Percentiles rank a stretch among this genome's conserved stretches.
Conservation (phyloP, 805 yeast genomes). For the Candida peoriensis region DNA sequence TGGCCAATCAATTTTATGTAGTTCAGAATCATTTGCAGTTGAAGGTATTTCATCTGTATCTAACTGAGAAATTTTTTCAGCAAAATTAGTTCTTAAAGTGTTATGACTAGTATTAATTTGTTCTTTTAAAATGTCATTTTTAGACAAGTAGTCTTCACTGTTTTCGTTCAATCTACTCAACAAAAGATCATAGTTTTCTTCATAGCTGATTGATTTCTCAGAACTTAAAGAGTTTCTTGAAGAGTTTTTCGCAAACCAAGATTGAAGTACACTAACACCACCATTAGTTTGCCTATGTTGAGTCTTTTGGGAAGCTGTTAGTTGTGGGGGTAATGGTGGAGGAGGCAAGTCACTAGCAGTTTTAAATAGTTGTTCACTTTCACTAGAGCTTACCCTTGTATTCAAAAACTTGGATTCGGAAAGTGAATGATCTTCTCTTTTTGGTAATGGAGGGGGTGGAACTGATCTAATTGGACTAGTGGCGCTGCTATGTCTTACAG, state of each 20-base stretch:
- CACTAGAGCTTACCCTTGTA: too few relatives aligned
- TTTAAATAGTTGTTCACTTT: too few relatives aligned
- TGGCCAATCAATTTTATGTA: slow-evolving; percentile 63
- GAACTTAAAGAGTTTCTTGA: slow-evolving; percentile 10
- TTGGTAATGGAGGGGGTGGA: slow-evolving; percentile 3
- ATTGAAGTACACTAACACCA: slow-evolving; percentile 17
- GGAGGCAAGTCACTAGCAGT: slow-evolving; percentile 27
- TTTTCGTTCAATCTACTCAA: slow-evolving; percentile 56
- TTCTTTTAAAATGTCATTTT: slow-evolving; percentile 48
- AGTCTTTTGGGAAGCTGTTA: slow-evolving; percentile 18
- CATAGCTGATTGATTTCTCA: slow-evolving; percentile 20
- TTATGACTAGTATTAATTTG: slow-evolving; percentile 44
- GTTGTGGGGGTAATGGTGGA: slow-evolving; percentile 24
- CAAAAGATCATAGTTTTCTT: slow-evolving; percentile 52
- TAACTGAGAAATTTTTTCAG: slow-evolving; percentile 16
- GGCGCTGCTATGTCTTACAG: slow-evolving; percentile 26
- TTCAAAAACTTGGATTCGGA: too few relatives aligned
- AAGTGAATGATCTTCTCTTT: too few relatives aligned
- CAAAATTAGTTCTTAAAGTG: slow-evolving; percentile 30
- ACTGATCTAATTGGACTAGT: too few relatives aligned
- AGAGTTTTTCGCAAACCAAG: slow-evolving; percentile 19
- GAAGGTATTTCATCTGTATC: slow-evolving; percentile 11
- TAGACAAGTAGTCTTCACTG: slow-evolving; percentile 42
- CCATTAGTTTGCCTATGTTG: slow-evolving; percentile 17
- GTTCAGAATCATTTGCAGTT: slow-evolving; percentile 20